Percentiles rank a stretch among this genome's conserved stretches.
phyloP scores from a whole-genome alignment of 371 early-diverging fungal species.

The Mortierella sp. region DNA sequence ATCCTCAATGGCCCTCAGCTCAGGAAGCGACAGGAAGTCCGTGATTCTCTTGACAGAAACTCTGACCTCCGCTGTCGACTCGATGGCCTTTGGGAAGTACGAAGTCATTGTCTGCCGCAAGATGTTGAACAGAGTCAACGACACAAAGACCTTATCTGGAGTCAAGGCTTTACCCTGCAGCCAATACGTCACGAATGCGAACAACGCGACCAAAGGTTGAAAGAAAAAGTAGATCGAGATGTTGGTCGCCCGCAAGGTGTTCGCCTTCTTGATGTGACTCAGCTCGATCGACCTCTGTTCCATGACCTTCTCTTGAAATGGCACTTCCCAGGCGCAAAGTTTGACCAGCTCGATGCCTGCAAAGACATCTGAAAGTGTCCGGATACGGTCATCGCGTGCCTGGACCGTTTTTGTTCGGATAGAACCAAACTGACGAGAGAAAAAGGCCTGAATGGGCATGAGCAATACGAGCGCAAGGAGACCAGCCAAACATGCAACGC shows the following conservation, averaged over 20 bases:
- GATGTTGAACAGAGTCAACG: constrained; percentile 55
- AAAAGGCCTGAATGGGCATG: constrained; percentile 51
- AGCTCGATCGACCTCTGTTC: constrained; percentile 43
- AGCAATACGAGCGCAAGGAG: constrained; percentile 62
- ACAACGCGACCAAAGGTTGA: constrained; percentile 59
- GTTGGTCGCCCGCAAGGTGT: constrained; percentile 51
- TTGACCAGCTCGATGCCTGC: constrained; percentile 57
- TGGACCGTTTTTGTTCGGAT: constrained; percentile 66
- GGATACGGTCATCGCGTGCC: constrained; percentile 68
- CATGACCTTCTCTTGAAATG: constrained; percentile 54
- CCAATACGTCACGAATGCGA: constrained; percentile 50
- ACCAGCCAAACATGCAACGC: constrained; percentile 68
- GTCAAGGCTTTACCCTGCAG: constrained; percentile 34
- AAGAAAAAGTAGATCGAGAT: constrained; percentile 56
- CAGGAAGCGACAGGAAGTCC: constrained; percentile 62
- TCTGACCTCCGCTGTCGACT: constrained; percentile 63
- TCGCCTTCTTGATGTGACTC: constrained; percentile 45
- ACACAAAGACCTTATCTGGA: constrained; percentile 55
- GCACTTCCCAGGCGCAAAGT: constrained; percentile 64
- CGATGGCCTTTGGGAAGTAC: constrained; percentile 65
- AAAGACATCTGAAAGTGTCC: constrained; percentile 72
- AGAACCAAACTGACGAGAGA: constrained; percentile 38
- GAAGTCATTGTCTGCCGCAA: constrained; percentile 64
- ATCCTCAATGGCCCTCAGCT: constrained; percentile 55
- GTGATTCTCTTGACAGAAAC: constrained; percentile 65